Evolutionary conservation across 164 flowering plant species (phyloP).

Genomic region (Nelumbo lutea): DNA sequence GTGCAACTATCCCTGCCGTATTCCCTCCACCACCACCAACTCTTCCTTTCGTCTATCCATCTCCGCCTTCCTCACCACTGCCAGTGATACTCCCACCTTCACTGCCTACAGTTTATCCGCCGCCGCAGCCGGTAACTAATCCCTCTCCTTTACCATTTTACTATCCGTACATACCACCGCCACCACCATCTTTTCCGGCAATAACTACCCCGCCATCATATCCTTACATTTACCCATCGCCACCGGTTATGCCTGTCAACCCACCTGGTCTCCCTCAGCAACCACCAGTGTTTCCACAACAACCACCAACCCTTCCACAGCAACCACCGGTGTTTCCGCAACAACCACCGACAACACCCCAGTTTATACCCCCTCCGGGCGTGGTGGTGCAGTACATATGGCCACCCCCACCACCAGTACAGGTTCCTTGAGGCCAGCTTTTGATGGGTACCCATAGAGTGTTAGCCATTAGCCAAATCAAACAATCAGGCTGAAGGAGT

Average conservation of each 20-base stretch:
- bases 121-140: not conserved
- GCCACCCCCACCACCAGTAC: not conserved
- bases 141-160: too few relatives aligned
- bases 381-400: not conserved
- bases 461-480: too few relatives aligned
- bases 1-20: too few relatives aligned
- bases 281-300: not conserved
- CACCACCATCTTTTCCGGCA: not conserved
- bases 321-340: not conserved
- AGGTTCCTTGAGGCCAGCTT: not conserved
- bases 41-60: too few relatives aligned
- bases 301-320: not conserved
- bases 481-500: too few relatives aligned
- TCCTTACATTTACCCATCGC: not conserved
- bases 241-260: not conserved
- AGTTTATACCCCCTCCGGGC: not conserved
- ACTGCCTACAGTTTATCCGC: not conserved
- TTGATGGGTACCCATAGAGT: too few relatives aligned
- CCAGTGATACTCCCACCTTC: not conserved
- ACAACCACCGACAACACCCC: not conserved
- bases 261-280: constrained; percentile 5
- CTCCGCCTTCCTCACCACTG: not conserved
- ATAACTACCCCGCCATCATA: not conserved
- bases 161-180: too few relatives aligned
- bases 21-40: too few relatives aligned